phyloP scores from a whole-genome alignment of 2,329 filamentous ascomycete genomes.

The Nannizziopsis arthrosporioides region DNA sequence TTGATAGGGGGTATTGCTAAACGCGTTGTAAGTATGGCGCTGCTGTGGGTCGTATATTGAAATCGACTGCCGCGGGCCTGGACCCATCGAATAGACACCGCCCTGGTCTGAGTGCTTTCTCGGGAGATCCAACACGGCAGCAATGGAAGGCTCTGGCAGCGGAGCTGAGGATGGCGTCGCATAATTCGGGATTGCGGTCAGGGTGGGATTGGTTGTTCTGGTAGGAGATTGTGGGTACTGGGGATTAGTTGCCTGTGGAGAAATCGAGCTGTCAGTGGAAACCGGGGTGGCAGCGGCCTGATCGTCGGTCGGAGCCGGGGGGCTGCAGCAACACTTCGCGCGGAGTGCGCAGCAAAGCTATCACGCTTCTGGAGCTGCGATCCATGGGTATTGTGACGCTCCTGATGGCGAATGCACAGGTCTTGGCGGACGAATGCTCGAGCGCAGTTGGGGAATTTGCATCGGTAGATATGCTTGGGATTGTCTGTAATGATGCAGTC shows the following conservation, averaged over 20 bases:
- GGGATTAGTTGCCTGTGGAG: slow-evolving; percentile 8
- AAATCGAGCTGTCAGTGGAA: slow-evolving; percentile 8
- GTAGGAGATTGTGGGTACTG: slow-evolving; percentile 12
- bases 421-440: slow-evolving; percentile 89
- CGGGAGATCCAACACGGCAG: not conserved
- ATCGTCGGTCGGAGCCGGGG: slow-evolving; percentile 5
- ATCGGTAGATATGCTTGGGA: slow-evolving; percentile 88
- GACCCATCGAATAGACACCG: not conserved
- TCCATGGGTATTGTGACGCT: slow-evolving; percentile 59
- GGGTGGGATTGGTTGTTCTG: slow-evolving; percentile 12
- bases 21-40: slow-evolving; percentile 16
- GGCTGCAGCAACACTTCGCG: slow-evolving; percentile 15
- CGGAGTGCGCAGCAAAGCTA: slow-evolving; percentile 28
- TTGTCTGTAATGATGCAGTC: slow-evolving; percentile 48
- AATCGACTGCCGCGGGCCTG: slow-evolving; percentile 16
- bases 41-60: slow-evolving; percentile 21
- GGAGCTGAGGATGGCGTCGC: slow-evolving; percentile 16
- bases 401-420: slow-evolving; percentile 72
- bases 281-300: not conserved
- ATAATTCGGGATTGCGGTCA: slow-evolving; percentile 10
- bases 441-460: slow-evolving; percentile 81
- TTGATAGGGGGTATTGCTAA: slow-evolving; percentile 14
- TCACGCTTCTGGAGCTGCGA: slow-evolving; percentile 43
- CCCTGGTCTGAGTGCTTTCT: not conserved
- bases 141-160: not conserved